Percentiles rank a stretch among this genome's conserved stretches.
phyloP scores from a whole-genome alignment of 2,329 filamentous ascomycete genomes.

The Aureobasidium mangrovei region DNA sequence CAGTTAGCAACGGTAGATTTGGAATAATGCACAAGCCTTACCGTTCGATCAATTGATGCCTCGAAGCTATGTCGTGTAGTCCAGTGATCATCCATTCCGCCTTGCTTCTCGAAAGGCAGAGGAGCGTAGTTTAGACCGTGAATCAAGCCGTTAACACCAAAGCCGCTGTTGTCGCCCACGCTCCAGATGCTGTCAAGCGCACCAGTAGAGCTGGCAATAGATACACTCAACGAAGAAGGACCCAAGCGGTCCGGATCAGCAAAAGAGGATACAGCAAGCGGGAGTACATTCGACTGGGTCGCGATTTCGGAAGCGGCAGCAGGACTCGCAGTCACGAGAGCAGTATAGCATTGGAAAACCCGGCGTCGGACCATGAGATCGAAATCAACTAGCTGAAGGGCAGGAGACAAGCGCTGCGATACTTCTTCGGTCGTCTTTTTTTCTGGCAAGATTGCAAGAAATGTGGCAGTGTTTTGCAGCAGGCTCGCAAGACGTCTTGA shows the following conservation, averaged over 20 bases:
- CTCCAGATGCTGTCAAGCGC: slow-evolving; percentile 95
- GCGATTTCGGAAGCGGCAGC: slow-evolving; percentile 76
- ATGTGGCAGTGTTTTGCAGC: slow-evolving; percentile 88
- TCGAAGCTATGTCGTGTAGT: slow-evolving; percentile 48
- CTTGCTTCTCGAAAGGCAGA: slow-evolving; percentile 51
- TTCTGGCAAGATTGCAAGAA: slow-evolving; percentile 72
- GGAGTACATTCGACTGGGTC: slow-evolving; percentile 83
- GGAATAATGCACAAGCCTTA: slow-evolving; percentile 17
- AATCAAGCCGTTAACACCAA: slow-evolving; percentile 82
- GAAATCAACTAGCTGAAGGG: slow-evolving; percentile 80
- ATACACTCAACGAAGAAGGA: slow-evolving; percentile 75
- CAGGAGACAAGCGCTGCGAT: slow-evolving; percentile 70
- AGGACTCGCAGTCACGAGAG: slow-evolving; percentile 80
- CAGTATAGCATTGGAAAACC: slow-evolving; percentile 90
- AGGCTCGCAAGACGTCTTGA: slow-evolving; percentile 87
- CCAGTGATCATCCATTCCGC: slow-evolving; percentile 23
- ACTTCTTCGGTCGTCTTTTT: slow-evolving; percentile 85
- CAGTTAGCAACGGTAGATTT: slow-evolving; percentile 13
- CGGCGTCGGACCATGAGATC: slow-evolving; percentile 88
- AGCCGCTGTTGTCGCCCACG: slow-evolving; percentile 85
- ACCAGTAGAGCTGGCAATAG: slow-evolving; percentile 82
- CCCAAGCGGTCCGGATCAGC: slow-evolving; percentile 86
- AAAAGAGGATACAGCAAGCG: slow-evolving; percentile 81
- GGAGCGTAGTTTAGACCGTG: slow-evolving; percentile 64
- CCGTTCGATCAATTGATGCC: slow-evolving; percentile 51